Conservation (phyloP, 768 basidiomycete species). For the Rhizopogon vulgaris region DNA sequence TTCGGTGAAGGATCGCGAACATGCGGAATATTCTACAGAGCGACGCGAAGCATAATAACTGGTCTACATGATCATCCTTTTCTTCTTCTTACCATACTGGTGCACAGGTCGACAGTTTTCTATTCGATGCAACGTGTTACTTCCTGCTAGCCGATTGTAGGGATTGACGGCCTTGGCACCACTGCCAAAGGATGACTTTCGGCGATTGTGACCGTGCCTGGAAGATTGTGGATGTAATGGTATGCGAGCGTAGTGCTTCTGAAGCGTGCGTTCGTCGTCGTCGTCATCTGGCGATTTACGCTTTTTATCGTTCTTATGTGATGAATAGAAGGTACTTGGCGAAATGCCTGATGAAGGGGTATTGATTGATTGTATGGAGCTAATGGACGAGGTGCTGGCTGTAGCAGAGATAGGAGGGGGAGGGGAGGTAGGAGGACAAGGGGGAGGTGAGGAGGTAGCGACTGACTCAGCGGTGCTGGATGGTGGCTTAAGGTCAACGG, state of each 20-base stretch:
- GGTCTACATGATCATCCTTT: constrained; percentile 30
- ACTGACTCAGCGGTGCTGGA: constrained; percentile 16
- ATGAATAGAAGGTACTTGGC: constrained; percentile 33
- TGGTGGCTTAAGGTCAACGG: constrained; percentile 11
- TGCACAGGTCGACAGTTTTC: constrained; percentile 14
- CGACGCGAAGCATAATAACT: constrained; percentile 7
- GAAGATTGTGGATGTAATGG: constrained; percentile 18
- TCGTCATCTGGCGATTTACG: constrained; percentile 33
- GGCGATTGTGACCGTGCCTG: constrained; percentile 17
- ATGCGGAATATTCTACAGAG: not conserved
- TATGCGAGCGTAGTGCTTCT: constrained; percentile 14
- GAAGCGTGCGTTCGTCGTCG: constrained; percentile 18
- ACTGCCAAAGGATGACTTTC: constrained; percentile 26
- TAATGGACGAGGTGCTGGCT: constrained; percentile 9
- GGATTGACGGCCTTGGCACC: constrained; percentile 24
- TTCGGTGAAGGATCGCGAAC: not conserved
- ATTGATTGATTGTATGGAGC: constrained; percentile 15
- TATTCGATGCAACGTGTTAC: constrained; percentile 26
- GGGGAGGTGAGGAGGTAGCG: constrained; percentile 26
- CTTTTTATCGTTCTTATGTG: constrained; percentile 26
- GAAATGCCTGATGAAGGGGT: constrained; percentile 21
- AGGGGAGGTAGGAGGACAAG: constrained; percentile 26
- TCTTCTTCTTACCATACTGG: constrained; percentile 28
- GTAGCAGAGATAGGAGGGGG: constrained; percentile 21
- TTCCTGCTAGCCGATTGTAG: constrained; percentile 27